Base-by-base conservation (phyloP, 441 rosid species). In the Pelargonium exstipulatum region DNA sequence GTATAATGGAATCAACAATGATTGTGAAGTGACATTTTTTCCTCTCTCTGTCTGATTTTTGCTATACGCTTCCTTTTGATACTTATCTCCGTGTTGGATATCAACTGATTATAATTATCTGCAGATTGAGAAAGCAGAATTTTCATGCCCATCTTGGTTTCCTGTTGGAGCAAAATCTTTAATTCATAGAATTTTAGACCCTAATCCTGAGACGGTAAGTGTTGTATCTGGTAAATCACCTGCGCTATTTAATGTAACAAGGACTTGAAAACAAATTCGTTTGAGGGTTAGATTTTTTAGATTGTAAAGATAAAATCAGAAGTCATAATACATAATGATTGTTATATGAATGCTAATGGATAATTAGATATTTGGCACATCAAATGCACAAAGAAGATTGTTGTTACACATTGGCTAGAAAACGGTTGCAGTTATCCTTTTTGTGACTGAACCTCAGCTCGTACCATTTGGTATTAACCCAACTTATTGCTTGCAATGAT, bases 101-200 rank as follows among this genome's bases (percentile, higher is more conserved):
- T 69, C 22, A 29, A 32, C 49, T 74, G 43, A 13, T 65, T 58
- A 43, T 60, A 7, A 29, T 18, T 76, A 37, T 67, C 14, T 73
- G 80, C 89, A 94, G 99, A 86, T 94, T 43, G 89, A 87, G 69
- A 85, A 62, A 70, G 99, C 97, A 65, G 96, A 91, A n/a, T 94
- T 83, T 78, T 82, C 95, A 66, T 90, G 94, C 72, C 99, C 99
- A 45, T 82, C 96, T 55, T 91, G 88, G 86, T 91, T 91, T 83
- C 92, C 99, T 5, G 81, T 90, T 71, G 97, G 88, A 64, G 96
- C 95, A 43, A 94, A 86, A 78, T 79, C 91, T 42, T 84, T 94
- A 78, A 90, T 94, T 80, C 82, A 77, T 29, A 87, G 87, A 71
- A 91, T 94, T 74, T 77, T 94, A 81, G 97, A 94, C 76, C 96